phyloP scores from a whole-genome alignment of 192 early-diverging fungal species.

The Umbelopsis sp. region DNA sequence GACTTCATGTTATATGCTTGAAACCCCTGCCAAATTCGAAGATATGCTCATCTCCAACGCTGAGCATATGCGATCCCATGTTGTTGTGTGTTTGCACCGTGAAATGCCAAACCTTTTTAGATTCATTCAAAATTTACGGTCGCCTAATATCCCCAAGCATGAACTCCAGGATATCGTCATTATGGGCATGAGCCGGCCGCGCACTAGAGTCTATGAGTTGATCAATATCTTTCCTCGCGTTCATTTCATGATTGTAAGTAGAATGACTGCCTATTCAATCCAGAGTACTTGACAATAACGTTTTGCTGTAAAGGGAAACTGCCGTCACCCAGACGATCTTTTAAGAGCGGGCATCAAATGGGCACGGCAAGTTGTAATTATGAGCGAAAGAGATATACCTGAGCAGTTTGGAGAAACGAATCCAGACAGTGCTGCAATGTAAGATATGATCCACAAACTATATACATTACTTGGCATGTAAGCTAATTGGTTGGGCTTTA shows the following conservation, averaged over 20 bases:
- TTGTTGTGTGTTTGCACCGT: slow-evolving; percentile 49
- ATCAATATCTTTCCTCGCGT: slow-evolving; percentile 50
- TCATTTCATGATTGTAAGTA: slow-evolving; percentile 48
- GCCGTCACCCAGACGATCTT: slow-evolving; percentile 49
- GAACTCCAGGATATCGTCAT: slow-evolving; percentile 56
- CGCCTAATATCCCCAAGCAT: slow-evolving; percentile 40
- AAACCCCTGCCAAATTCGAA: slow-evolving; percentile 22
- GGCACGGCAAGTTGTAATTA: slow-evolving; percentile 51
- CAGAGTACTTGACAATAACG: neutral
- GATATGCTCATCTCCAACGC: slow-evolving; percentile 29
- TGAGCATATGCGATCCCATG: slow-evolving; percentile 35
- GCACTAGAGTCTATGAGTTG: slow-evolving; percentile 40
- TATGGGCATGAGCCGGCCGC: slow-evolving; percentile 40
- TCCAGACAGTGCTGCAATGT: slow-evolving; percentile 50
- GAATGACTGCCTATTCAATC: neutral
- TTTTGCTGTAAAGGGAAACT: slow-evolving; percentile 41
- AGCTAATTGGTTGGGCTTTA: neutral
- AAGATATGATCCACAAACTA: neutral
- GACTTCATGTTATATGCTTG: slow-evolving; percentile 26
- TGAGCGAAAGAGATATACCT: slow-evolving; percentile 42
- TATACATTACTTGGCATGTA: neutral
- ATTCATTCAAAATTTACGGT: slow-evolving; percentile 39
- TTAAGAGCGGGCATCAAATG: slow-evolving; percentile 47
- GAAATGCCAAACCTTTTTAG: slow-evolving; percentile 41
- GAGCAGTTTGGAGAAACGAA: slow-evolving; percentile 40